Percentiles rank a stretch among this genome's conserved stretches.
Conservation (phyloP, 257 asterid species). For the Paulownia fortunei region DNA sequence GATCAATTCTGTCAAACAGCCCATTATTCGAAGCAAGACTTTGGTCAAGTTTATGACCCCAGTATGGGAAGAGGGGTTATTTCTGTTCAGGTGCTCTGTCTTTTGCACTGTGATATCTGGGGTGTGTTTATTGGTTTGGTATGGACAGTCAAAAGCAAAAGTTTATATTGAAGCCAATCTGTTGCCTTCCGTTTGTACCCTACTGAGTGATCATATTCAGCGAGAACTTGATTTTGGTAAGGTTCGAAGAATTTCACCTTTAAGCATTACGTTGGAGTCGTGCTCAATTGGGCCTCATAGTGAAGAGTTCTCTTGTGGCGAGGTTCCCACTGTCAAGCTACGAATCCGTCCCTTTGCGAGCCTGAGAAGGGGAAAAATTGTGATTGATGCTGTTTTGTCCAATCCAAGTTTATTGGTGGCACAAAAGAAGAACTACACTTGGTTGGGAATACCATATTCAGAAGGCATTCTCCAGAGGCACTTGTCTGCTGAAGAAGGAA, state of each 20-base stretch:
- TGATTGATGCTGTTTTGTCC: slow-evolving; percentile 81
- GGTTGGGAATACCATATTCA: slow-evolving; percentile 90
- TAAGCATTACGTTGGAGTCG: slow-evolving; percentile 91
- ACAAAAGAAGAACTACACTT: slow-evolving; percentile 82
- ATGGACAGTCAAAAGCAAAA: slow-evolving; percentile 81
- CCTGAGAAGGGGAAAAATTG: slow-evolving; percentile 88
- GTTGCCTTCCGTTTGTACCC: slow-evolving; percentile 79
- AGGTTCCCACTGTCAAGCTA: slow-evolving; percentile 78
- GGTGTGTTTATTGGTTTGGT: slow-evolving; percentile 81
- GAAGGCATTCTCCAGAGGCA: slow-evolving; percentile 71
- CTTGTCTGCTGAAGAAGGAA: slow-evolving; percentile 88
- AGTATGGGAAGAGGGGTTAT: slow-evolving; percentile 87
- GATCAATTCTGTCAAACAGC: slow-evolving; percentile 70
- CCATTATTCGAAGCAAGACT: slow-evolving; percentile 63
- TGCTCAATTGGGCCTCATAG: slow-evolving; percentile 90
- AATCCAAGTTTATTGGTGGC: slow-evolving; percentile 81
- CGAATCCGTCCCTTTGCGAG: slow-evolving; percentile 92
- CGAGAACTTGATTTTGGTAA: slow-evolving; percentile 90
- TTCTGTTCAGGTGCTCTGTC: slow-evolving; percentile 81
- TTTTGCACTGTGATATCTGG: slow-evolving; percentile 86
- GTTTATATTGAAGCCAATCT: slow-evolving; percentile 73
- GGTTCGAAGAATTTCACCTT: slow-evolving; percentile 87
- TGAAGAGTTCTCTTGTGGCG: slow-evolving; percentile 95
- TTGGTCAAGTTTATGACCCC: slow-evolving; percentile 71
- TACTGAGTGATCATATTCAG: slow-evolving; percentile 71